These are phyloP conservation scores for Truncatella angustata DNA, from an alignment of 2,329 filamentous ascomycete species.

Conservation along the genomic window DNA sequence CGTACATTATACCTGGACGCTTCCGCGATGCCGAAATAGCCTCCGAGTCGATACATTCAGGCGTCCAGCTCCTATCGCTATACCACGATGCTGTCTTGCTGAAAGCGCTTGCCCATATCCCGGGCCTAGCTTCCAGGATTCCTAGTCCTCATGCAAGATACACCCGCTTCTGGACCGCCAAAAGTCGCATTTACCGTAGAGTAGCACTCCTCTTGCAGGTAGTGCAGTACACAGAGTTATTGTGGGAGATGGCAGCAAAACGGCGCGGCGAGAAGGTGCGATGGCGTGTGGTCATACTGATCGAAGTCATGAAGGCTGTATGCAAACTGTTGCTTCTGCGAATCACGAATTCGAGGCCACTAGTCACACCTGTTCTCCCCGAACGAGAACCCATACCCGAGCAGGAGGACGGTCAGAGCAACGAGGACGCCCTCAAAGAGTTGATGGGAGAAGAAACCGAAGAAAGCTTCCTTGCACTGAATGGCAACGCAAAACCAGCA, in stretches of 20 bases:
- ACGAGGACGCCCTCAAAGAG: conserved; percentile 40
- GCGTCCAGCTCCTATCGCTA: conserved; percentile 83
- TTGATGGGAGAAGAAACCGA: conserved; percentile 38
- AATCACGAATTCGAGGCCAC: conserved; percentile 77
- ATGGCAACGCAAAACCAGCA: conserved; percentile 48
- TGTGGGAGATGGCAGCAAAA: conserved; percentile 98
- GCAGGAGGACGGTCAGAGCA: conserved; percentile 47
- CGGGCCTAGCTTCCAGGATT: conserved; percentile 52
- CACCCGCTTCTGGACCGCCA: conserved; percentile 64
- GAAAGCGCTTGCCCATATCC: conserved; percentile 59
- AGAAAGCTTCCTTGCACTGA: conserved; percentile 36
- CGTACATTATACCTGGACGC: conserved; percentile 91
- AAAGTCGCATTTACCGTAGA: conserved; percentile 70
- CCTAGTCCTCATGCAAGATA: conserved; percentile 62
- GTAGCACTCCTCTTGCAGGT: conserved; percentile 82
- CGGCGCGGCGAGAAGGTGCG: conserved; percentile 75
- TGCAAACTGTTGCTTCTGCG: conserved; percentile 79
- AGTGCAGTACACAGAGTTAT: conserved; percentile 88
- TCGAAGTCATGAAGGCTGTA: conserved; percentile 84
- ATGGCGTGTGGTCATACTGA: conserved; percentile 82
- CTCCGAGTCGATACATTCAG: conserved; percentile 86
- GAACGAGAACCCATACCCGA: conserved; percentile 78
- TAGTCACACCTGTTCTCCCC: conserved; percentile 81
- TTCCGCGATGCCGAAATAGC: conserved; percentile 92
- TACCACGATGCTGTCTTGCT: conserved; percentile 90